Percentiles rank a stretch among this genome's conserved stretches.
Conservation (phyloP, 495 filamentous ascomycete species). For the Trichodelitschia bisporula region DNA sequence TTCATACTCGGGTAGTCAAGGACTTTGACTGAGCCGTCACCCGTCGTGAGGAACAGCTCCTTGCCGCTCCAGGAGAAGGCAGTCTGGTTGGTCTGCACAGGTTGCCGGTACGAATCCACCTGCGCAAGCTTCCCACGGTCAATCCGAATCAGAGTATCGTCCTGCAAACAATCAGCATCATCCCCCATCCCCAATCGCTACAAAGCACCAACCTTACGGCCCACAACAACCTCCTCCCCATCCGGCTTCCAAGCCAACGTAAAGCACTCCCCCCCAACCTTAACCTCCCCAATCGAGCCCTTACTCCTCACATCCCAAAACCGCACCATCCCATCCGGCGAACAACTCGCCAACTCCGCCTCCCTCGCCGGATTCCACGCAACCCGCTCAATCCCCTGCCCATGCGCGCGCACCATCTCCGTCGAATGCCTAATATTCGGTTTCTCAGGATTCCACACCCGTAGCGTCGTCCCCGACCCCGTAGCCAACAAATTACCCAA, state of each 20-base stretch:
- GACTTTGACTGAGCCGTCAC: slow-evolving; percentile 61
- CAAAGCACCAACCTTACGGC: slow-evolving; percentile 42
- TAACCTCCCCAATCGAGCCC: slow-evolving; percentile 40
- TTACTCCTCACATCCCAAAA: slow-evolving; percentile 88
- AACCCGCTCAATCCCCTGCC: slow-evolving; percentile 56
- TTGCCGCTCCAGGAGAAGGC: slow-evolving; percentile 54
- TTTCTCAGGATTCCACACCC: slow-evolving; percentile 84
- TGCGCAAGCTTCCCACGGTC: slow-evolving; percentile 14
- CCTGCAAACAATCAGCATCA: slow-evolving; percentile 18
- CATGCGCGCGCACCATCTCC: slow-evolving; percentile 64
- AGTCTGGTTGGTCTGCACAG: slow-evolving; percentile 56
- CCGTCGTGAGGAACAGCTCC: slow-evolving; percentile 57
- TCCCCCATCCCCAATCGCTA: not conserved
- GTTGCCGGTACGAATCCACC: slow-evolving; percentile 39
- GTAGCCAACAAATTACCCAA: slow-evolving; percentile 70
- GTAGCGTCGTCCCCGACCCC: slow-evolving; percentile 51
- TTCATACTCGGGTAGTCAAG: slow-evolving; percentile 38
- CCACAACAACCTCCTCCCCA: slow-evolving; percentile 56
- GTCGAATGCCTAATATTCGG: slow-evolving; percentile 58
- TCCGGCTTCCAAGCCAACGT: slow-evolving; percentile 75
- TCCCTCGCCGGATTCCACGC: slow-evolving; percentile 77
- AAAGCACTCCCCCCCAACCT: slow-evolving; percentile 61
- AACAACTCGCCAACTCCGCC: slow-evolving; percentile 67
- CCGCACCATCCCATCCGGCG: slow-evolving; percentile 59
- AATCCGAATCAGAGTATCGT: slow-evolving; percentile 45